A percentile compares a stretch with the other conserved stretches of the same genome.
Conservation (phyloP, 148 eudicot species). For the Mesembryanthemum crystallinum region DNA sequence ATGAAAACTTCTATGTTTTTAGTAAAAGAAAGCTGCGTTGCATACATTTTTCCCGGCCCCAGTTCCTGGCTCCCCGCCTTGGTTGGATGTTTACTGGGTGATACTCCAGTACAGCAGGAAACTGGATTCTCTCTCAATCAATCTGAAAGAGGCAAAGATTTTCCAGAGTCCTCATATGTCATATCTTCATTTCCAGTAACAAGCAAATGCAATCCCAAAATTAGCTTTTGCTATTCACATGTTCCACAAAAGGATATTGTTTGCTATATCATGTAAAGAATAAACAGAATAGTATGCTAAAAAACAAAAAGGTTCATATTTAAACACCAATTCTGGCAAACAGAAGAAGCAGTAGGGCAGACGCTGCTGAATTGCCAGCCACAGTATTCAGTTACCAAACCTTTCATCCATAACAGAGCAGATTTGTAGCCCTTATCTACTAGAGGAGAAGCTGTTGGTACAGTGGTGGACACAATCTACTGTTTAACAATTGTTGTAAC, state of each 20-base stretch:
- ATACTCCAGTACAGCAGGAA: too few relatives aligned
- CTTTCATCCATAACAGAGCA: background rate
- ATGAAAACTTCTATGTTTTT: too few relatives aligned
- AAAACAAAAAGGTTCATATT: background rate
- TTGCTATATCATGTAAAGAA: too few relatives aligned
- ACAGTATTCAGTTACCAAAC: background rate
- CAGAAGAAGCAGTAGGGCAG: too few relatives aligned
- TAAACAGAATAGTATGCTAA: background rate
- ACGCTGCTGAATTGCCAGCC: background rate
- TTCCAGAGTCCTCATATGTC: background rate
- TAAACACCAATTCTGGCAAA: too few relatives aligned
- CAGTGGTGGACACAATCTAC: background rate
- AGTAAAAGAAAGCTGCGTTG: too few relatives aligned
- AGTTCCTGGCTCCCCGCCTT: too few relatives aligned
- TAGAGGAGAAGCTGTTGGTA: background rate
- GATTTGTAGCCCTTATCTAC: background rate
- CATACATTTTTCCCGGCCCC: too few relatives aligned
- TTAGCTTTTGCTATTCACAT: background rate
- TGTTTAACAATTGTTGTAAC: background rate
- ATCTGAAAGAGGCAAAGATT: background rate
- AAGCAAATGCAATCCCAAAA: background rate
- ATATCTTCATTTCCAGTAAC: background rate
- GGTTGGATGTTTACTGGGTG: too few relatives aligned
- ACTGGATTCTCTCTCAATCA: background rate
- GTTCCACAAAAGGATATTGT: background rate